Conservation (phyloP, 1,284 basidiomycete genomes). For the Termitomyces sp. region DNA sequence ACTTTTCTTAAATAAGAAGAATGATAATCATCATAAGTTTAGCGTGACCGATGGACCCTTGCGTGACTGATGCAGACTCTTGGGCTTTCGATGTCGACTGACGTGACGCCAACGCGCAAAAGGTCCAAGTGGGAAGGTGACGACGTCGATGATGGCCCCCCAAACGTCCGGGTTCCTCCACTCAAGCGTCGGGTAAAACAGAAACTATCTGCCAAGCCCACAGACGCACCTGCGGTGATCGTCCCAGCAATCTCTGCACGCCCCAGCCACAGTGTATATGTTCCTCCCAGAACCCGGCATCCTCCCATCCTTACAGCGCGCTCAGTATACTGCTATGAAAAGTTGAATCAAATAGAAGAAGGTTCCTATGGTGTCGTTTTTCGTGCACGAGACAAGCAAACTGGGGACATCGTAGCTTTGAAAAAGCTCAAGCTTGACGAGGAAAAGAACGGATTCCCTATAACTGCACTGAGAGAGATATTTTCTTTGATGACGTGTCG, state of each 20-base stretch:
- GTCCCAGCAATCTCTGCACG: conserved; percentile 16
- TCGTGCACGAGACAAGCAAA: conserved; percentile 88
- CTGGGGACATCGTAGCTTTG: conserved; percentile 91
- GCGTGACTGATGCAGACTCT: neutral
- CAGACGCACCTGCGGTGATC: conserved; percentile 13
- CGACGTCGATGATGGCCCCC: conserved; percentile 32
- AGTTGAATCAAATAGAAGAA: conserved; percentile 98
- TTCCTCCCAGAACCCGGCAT: conserved; percentile 71
- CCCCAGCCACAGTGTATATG: conserved; percentile 55
- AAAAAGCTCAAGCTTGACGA: conserved; percentile 99
- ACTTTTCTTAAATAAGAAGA: too few species aligned
- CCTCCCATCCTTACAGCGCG: conserved; percentile 78
- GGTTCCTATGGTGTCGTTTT: conserved; percentile 98
- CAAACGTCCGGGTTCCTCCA: conserved; percentile 29
- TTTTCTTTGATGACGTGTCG: conserved; percentile 89
- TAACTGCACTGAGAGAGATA: conserved; percentile 93
- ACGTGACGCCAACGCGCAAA: conserved; percentile 39
- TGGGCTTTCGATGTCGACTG: conserved; percentile 6
- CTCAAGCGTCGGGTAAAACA: conserved; percentile 46
- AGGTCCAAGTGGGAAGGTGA: conserved; percentile 68
- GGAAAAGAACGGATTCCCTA: conserved; percentile 97
- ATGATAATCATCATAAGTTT: too few species aligned
- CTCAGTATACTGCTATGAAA: conserved; percentile 89
- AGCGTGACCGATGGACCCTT: neutral
- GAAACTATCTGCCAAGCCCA: conserved; percentile 22